Evolutionary conservation across 1,284 basidiomycete species (phyloP).

Genomic region (Ceratobasidium sp.): DNA sequence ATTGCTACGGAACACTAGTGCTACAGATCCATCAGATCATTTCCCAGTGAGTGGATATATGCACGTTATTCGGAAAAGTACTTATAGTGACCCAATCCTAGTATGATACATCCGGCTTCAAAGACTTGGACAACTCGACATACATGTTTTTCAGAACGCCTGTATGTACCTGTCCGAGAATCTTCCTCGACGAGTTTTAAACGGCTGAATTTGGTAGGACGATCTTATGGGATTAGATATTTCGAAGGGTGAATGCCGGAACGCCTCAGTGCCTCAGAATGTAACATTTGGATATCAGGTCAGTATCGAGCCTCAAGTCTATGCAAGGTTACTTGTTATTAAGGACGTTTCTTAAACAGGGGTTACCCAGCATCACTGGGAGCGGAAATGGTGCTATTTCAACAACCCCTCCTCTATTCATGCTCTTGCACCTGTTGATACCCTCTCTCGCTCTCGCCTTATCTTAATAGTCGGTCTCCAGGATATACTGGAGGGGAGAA

Average conservation of each 20-base stretch:
- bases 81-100: not conserved
- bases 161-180: slow-evolving; percentile 5
- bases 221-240: slow-evolving; percentile 42
- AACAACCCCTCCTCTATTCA: not conserved
- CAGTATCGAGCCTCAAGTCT: not conserved
- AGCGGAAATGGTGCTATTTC: not conserved
- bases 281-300: slow-evolving; percentile 44
- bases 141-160: slow-evolving; percentile 44
- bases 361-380: slow-evolving; percentile 3
- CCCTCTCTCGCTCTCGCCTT: not conserved
- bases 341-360: not conserved
- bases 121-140: slow-evolving; percentile 40
- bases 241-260: slow-evolving; percentile 42
- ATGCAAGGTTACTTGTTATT: not conserved
- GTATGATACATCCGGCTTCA: slow-evolving; percentile 43
- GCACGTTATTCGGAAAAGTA: not conserved
- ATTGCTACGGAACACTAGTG: slow-evolving; percentile 43
- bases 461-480: not conserved
- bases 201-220: slow-evolving; percentile 33
- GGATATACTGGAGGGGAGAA: too few relatives aligned
- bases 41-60: slow-evolving; percentile 36
- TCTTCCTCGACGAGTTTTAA: not conserved
- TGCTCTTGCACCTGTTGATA: slow-evolving; percentile 30
- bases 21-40: slow-evolving; percentile 40
- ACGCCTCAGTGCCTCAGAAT: slow-evolving; percentile 43